A percentile compares a stretch with the other conserved stretches of the same genome.
phyloP scores from a whole-genome alignment of 495 filamentous ascomycete genomes.

The Usnea hakonensis region DNA sequence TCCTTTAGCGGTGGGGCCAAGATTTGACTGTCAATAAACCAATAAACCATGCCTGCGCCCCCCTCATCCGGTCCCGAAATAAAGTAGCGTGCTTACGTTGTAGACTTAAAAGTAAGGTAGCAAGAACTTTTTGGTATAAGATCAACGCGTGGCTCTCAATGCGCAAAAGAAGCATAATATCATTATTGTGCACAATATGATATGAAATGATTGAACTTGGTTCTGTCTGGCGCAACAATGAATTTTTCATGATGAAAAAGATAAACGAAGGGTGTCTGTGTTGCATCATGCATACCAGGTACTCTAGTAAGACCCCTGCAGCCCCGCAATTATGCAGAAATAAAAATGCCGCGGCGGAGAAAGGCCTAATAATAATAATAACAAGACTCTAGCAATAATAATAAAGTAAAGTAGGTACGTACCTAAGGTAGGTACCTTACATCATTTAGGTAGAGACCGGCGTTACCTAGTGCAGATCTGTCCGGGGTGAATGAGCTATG shows the following conservation, averaged over 20 bases:
- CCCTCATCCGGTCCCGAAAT: not conserved
- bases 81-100: not conserved
- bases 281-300: too few relatives aligned
- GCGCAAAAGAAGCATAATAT: not conserved
- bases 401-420: too few relatives aligned
- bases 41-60: too few relatives aligned
- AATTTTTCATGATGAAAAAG: not conserved
- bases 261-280: not conserved
- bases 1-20: not conserved
- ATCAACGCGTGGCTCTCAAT: not conserved
- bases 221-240: not conserved
- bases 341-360: not conserved
- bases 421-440: too few relatives aligned
- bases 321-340: too few relatives aligned
- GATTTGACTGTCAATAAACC: not conserved
- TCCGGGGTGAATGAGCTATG: not conserved
- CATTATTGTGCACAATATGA: not conserved
- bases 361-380: not conserved
- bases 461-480: not conserved
- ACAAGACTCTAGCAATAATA: too few relatives aligned
- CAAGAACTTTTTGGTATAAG: too few relatives aligned
- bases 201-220: not conserved
- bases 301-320: too few relatives aligned
- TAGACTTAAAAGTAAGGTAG: too few relatives aligned
- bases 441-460: not conserved